Evolutionary conservation across 2,329 filamentous ascomycete genomes (phyloP).

Genomic region (Trichophyton mentagrophytes): DNA sequence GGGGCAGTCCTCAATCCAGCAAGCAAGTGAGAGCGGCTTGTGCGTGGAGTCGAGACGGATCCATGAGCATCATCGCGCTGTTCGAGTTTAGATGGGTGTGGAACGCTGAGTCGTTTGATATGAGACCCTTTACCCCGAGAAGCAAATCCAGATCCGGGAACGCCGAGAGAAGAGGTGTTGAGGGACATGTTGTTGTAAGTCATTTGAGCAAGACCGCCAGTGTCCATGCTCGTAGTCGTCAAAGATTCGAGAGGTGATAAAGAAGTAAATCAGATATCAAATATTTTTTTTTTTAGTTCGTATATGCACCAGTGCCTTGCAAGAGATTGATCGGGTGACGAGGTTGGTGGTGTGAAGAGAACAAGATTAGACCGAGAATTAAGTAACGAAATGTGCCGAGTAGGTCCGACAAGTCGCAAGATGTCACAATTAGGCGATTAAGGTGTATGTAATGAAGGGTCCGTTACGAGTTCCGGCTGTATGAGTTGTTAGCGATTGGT

Average conservation of each 20-base stretch:
- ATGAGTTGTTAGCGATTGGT: background rate
- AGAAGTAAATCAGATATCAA: conserved; percentile 16
- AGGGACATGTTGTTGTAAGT: conserved; percentile 70
- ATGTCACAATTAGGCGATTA: conserved; percentile 2
- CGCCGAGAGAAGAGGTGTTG: conserved; percentile 54
- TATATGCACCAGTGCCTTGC: conserved; percentile 7
- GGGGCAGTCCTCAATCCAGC: conserved; percentile 87
- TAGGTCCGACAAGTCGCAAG: background rate
- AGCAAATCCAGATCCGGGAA: conserved; percentile 68
- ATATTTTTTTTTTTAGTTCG: conserved; percentile 13
- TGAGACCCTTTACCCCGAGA: conserved; percentile 74
- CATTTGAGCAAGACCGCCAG: conserved; percentile 99
- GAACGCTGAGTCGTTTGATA: conserved; percentile 73
- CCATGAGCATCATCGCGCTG: conserved; percentile 51
- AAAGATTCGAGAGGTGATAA: conserved; percentile 6
- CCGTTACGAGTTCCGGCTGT: background rate
- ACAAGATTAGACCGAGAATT: conserved; percentile 1
- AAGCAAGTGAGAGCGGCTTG: conserved; percentile 85
- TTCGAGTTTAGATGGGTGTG: conserved; percentile 56
- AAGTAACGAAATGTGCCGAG: background rate
- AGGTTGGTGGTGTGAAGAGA: background rate
- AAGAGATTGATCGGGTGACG: background rate
- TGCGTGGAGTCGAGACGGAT: conserved; percentile 68
- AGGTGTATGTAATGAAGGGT: conserved; percentile 3
- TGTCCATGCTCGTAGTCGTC: conserved; percentile 52